phyloP scores from a whole-genome alignment of 2,329 filamentous ascomycete genomes.

The Sclerotinia sclerotiorum region DNA sequence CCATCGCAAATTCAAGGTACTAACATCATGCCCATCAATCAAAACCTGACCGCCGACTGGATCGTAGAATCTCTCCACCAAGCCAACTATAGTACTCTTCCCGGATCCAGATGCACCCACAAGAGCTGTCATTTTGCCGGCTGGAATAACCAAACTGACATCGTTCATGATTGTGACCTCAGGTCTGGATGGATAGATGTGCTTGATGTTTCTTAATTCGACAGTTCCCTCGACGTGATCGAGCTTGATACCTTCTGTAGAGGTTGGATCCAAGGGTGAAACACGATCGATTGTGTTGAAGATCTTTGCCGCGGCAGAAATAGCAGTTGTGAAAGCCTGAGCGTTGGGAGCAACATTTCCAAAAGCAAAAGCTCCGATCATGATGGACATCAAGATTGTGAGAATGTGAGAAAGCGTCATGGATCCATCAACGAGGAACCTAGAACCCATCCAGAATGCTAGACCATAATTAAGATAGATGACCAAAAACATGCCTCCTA shows the following conservation, averaged over 20 bases:
- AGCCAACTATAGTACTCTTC: slow-evolving; percentile 90
- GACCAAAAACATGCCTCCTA: slow-evolving; percentile 79
- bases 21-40: slow-evolving; percentile 81
- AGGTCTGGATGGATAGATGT: slow-evolving; percentile 91
- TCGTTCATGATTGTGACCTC: slow-evolving; percentile 87
- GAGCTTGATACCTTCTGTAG: slow-evolving; percentile 68
- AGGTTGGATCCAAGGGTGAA: slow-evolving; percentile 79
- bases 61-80: slow-evolving; percentile 92
- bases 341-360: slow-evolving; percentile 84
- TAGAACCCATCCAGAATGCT: slow-evolving; percentile 84
- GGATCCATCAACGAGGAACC: slow-evolving; percentile 66
- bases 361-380: slow-evolving; percentile 90
- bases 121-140: slow-evolving; percentile 88
- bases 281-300: slow-evolving; percentile 87
- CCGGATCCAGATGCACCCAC: slow-evolving; percentile 94
- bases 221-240: slow-evolving; percentile 74
- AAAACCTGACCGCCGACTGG: slow-evolving; percentile 77
- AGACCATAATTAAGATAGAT: slow-evolving; percentile 86
- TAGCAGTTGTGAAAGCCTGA: slow-evolving; percentile 79
- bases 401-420: slow-evolving; percentile 70
- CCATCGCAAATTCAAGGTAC: slow-evolving; percentile 82
- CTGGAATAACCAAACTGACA: slow-evolving; percentile 76
- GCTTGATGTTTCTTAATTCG: slow-evolving; percentile 78
- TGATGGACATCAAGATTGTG: slow-evolving; percentile 84
- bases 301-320: slow-evolving; percentile 87